These are phyloP conservation scores for Neofusicoccum ribis DNA, from an alignment of 2,329 filamentous ascomycete species.

Conservation along the genomic window DNA sequence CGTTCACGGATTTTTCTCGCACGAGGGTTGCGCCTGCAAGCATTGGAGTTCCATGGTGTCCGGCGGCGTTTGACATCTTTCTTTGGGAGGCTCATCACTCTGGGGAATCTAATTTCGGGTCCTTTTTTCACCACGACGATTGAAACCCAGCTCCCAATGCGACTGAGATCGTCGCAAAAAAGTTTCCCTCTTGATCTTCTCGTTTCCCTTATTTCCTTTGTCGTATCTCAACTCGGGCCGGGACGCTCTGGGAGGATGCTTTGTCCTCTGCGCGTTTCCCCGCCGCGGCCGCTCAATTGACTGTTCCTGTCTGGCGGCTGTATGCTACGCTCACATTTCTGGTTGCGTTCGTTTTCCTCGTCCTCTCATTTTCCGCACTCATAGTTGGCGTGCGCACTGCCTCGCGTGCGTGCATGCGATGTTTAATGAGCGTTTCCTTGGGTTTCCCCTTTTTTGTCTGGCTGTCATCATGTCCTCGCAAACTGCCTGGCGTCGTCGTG, in stretches of 20 bases:
- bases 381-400: conserved; percentile 7
- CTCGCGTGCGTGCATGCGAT: conserved; percentile 14
- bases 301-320: conserved; percentile 2
- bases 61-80: conserved; percentile 15
- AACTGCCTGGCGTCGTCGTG: neutral
- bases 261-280: neutral
- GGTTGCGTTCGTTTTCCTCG: conserved; percentile 3
- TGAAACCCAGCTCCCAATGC: conserved; percentile 1
- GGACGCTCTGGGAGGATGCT: neutral
- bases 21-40: conserved; percentile 18
- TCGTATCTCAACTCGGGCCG: conserved; percentile 1
- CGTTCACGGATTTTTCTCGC: conserved; percentile 20
- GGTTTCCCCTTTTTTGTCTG: neutral
- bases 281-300: neutral
- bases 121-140: conserved; percentile 5
- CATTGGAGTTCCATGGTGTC: conserved; percentile 21
- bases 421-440: conserved; percentile 18
- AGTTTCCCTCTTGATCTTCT: conserved; percentile 15
- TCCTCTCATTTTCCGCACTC: conserved; percentile 2
- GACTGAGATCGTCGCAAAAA: conserved; percentile 14
- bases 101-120: conserved; percentile 13
- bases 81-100: conserved; percentile 8
- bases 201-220: conserved; percentile 13
- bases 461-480: neutral
- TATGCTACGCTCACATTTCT: neutral